A percentile compares a stretch with the other conserved stretches of the same genome.
phyloP scores from a whole-genome alignment of 2,329 filamentous ascomycete genomes.

The Arthrinium phaeospermum region DNA sequence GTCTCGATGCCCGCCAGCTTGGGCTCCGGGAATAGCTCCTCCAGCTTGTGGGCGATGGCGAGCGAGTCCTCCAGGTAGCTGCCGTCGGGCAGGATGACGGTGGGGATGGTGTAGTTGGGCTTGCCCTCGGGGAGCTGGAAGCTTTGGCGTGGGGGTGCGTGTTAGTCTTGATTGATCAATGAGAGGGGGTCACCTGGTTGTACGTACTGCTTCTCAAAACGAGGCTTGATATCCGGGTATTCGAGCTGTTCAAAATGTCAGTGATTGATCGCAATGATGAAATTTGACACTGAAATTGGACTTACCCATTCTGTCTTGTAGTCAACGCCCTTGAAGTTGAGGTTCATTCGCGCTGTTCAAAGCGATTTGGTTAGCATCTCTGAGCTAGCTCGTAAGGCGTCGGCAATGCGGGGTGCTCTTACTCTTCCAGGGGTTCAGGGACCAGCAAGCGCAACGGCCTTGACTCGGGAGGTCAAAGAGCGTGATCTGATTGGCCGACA shows the following conservation, averaged over 20 bases:
- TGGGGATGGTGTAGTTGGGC: constrained; percentile 38
- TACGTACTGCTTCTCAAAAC: constrained; percentile 58
- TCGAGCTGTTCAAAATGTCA: constrained; percentile 50
- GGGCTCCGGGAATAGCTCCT: constrained; percentile 63
- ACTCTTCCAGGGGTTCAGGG: constrained; percentile 76
- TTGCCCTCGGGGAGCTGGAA: constrained; percentile 3
- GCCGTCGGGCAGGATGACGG: constrained; percentile 51
- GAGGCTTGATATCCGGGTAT: constrained; percentile 68
- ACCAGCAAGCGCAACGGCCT: constrained; percentile 59
- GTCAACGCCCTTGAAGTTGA: constrained; percentile 72
- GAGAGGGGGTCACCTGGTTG: background rate
- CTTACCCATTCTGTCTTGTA: constrained; percentile 70
- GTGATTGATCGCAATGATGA: too few species aligned
- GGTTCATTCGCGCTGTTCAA: constrained; percentile 60
- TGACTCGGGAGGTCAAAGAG: constrained; percentile 69
- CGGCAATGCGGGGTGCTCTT: constrained; percentile 27
- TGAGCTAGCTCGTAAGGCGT: background rate
- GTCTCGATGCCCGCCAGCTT: constrained; percentile 60
- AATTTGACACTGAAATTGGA: too few species aligned
- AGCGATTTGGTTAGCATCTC: background rate
- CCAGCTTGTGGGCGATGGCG: constrained; percentile 63
- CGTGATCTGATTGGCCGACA: constrained; percentile 48
- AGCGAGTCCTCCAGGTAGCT: constrained; percentile 68
- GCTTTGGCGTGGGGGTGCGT: constrained; percentile 25
- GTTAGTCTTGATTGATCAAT: background rate